Conservation (phyloP, 495 filamentous ascomycete genomes). For the Neurospora terricola region DNA sequence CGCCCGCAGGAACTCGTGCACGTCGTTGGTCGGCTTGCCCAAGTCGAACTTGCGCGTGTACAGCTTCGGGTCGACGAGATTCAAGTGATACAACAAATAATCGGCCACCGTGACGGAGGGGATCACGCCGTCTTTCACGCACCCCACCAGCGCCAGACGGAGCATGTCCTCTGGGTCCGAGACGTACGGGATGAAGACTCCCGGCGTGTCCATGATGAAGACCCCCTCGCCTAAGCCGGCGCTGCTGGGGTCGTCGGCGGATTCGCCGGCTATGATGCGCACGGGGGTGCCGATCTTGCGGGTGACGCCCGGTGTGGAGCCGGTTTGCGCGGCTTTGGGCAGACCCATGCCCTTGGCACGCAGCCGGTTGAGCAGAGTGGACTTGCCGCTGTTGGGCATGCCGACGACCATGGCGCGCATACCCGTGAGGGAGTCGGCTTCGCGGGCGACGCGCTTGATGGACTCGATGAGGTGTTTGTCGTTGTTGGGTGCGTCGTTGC, state of each 20-base stretch:
- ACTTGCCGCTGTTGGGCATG: conserved; percentile 96
- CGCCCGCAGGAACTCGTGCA: conserved; percentile 53
- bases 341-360: conserved; percentile 57
- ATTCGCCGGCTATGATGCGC: conserved; percentile 47
- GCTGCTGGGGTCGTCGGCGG: background rate
- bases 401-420: conserved; percentile 79
- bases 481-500: background rate
- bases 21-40: conserved; percentile 66
- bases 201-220: conserved; percentile 48
- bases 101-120: conserved; percentile 68
- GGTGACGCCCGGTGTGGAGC: conserved; percentile 81
- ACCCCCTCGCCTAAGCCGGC: conserved; percentile 34
- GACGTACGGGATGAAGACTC: conserved; percentile 91
- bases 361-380: conserved; percentile 79
- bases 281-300: conserved; percentile 74
- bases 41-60: conserved; percentile 51
- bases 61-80: conserved; percentile 41
- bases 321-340: conserved; percentile 68
- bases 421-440: conserved; percentile 36
- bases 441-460: conserved; percentile 23
- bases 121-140: conserved; percentile 82
- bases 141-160: conserved; percentile 80
- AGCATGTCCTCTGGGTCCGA: conserved; percentile 78
- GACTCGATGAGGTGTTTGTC: conserved; percentile 18
- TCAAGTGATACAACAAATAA: conserved; percentile 79